Conservation (phyloP, 1,284 basidiomycete genomes). For the Limonomyces culmigenus region DNA sequence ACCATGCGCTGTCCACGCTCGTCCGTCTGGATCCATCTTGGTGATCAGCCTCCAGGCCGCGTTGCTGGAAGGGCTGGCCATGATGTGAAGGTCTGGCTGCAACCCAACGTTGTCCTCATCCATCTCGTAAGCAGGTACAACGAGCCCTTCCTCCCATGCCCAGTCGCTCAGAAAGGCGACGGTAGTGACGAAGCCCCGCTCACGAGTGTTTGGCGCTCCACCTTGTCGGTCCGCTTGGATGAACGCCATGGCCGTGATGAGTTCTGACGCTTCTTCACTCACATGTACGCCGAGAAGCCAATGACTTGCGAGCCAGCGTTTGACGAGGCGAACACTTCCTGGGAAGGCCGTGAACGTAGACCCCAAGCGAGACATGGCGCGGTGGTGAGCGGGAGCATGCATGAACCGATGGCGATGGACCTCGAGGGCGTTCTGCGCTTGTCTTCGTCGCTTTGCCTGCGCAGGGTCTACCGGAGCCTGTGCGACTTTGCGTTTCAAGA, state of each 20-base stretch:
- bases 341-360: slow-evolving; percentile 73
- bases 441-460: slow-evolving; percentile 26
- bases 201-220: slow-evolving; percentile 45
- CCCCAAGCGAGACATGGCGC: slow-evolving; percentile 63
- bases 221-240: slow-evolving; percentile 18
- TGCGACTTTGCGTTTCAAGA: slow-evolving; percentile 14
- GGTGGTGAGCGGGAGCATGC: slow-evolving; percentile 73
- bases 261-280: slow-evolving; percentile 66
- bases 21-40: slow-evolving; percentile 60
- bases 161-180: slow-evolving; percentile 68
- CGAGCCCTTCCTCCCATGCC: slow-evolving; percentile 62
- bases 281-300: slow-evolving; percentile 67
- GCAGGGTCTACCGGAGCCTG: slow-evolving; percentile 15
- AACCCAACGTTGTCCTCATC: slow-evolving; percentile 9
- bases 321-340: slow-evolving; percentile 74
- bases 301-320: slow-evolving; percentile 87
- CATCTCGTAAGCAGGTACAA: slow-evolving; percentile 39
- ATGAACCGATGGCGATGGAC: slow-evolving; percentile 59
- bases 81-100: slow-evolving; percentile 13
- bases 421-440: slow-evolving; percentile 47
- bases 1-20: slow-evolving; percentile 55
- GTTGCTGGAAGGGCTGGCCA: slow-evolving; percentile 15
- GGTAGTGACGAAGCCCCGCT: slow-evolving; percentile 70
- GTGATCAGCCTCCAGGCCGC: slow-evolving; percentile 70
- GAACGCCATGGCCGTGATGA: slow-evolving; percentile 63